Evolutionary conservation across 1,139 yeast genomes (phyloP), one percentile per base, ranked within the genome.

Genomic region (Candida sanyaensis): DNA sequence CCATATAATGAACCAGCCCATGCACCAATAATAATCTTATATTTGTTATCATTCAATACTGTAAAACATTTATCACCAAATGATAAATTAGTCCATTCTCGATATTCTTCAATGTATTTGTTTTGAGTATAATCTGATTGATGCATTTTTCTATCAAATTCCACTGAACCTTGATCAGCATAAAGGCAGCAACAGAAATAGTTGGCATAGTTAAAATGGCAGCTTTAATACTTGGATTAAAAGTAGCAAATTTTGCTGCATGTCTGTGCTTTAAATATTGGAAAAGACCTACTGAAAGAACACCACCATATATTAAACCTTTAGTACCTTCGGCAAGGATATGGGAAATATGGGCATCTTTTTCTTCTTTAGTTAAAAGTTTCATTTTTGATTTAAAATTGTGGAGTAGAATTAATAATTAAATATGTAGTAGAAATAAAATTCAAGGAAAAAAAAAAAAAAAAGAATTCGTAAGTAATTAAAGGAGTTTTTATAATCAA

Each of bases 1-100:
- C 96, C 96, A 56, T 79, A 90, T 74, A 91, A 69, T 6, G 96
- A 84, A 27, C 83, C 90, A 17, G 90, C 96, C 97, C 97, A 91
- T 1, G 91, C 78, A 45, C 83, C 83, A 32, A 87, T 80, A 55
- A 92, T 84, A 58, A 88, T 75, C 63, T 84, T 84, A 71, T 89
- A 91, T 68, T 88, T 88, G 73, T 88, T 73, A 45, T 76, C 80
- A 43, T 73, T 70, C 44, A 81, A 68, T 31, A 71, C 58, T 37
- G 78, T 76, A 49, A 80, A 62, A 3, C 74, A 48, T 57, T 81
- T 80, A 43, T 82, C 82, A 12, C 61, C 51, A 1, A 65, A 39
- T 1, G 85, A 65, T 54, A 82, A 60, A 5, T 64, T 57, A 37
- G 75, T 68, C 86, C 88, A 84, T 55, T 75, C 66, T 49, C 70